Percentiles rank a stretch among this genome's conserved stretches.
Conservation (phyloP, 2,329 filamentous ascomycete species). For the Zasmidium citrigriseum region DNA sequence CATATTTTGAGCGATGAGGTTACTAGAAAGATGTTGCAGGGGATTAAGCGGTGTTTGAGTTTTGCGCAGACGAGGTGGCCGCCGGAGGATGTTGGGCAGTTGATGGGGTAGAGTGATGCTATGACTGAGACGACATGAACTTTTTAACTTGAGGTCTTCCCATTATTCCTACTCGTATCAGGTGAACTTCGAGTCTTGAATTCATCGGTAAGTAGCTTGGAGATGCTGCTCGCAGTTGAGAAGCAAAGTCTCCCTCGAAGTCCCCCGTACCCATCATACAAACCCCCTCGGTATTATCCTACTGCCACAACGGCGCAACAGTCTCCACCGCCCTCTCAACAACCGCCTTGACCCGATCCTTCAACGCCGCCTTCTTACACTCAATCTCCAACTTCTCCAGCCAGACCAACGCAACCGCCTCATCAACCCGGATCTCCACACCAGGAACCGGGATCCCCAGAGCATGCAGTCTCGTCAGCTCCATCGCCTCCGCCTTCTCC, state of each 20-base stretch:
- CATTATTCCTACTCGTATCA: too few relatives aligned
- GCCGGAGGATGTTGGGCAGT: conserved; percentile 83
- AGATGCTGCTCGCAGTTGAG: too few relatives aligned
- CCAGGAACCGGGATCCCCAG: conserved; percentile 90
- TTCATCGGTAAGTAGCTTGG: too few relatives aligned
- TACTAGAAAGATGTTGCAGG: conserved; percentile 93
- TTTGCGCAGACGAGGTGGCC: conserved; percentile 98
- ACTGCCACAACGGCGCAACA: conserved; percentile 28
- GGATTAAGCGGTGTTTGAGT: conserved; percentile 93
- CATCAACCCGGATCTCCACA: conserved; percentile 82
- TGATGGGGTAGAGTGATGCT: conserved; percentile 84
- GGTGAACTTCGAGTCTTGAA: too few relatives aligned
- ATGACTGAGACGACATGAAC: neutral
- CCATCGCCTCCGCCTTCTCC: conserved; percentile 60
- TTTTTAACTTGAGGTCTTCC: too few relatives aligned
- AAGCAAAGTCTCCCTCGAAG: too few relatives aligned
- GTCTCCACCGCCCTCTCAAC: conserved; percentile 68
- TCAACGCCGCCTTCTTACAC: conserved; percentile 71
- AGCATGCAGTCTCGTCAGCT: conserved; percentile 76
- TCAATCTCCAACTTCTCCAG: conserved; percentile 90
- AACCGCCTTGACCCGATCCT: conserved; percentile 82
- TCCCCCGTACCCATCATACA: too few relatives aligned
- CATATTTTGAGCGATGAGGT: conserved; percentile 97
- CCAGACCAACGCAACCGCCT: conserved; percentile 85
- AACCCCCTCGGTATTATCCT: too few relatives aligned